Evolutionary conservation across 345 rosid genomes (phyloP), one percentile per base, ranked within the genome.

Genomic region (Crucihimalaya himalaica): DNA sequence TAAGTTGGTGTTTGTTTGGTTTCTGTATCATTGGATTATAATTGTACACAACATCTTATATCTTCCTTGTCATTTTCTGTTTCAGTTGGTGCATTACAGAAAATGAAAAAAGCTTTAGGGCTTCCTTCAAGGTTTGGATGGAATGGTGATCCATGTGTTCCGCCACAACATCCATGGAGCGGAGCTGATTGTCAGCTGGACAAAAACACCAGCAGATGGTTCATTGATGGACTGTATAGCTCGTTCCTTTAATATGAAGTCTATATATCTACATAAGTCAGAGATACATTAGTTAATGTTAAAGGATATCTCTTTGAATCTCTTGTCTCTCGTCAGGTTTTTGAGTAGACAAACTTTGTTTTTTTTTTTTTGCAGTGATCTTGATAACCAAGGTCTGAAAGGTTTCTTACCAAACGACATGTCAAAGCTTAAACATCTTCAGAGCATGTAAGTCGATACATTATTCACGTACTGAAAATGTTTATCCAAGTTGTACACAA

Each of bases 131-230:
- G 97, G 72, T 81, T 96, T 73, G 99, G 98, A 64, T 96, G 99
- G 99, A 96, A 96, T 78, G 99, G 98, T 50, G 99, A 96, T 75
- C 99, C 99, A n/a, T 96, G 99, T 81, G 97, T 96, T 82, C 99
- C 99, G 45, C 87, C 86, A 59, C 93, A 96, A 82, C 99, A 96
- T 85, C 99, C 99, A 43, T 96, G 99, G 99, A 87, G 78, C 63
- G 99, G 99, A 78, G 91, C 84, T 61, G 91, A 90, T 77, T 96
- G 99, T 83, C 91, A 81, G 28, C 78, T 84, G 15, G 86, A 96
- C 81, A 82, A 63, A 64, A 79, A 85, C 71, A 81, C 82, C 81
- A 75, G 80, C 82, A 86, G 81, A 84, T 96, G 97, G 98, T 85
- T 85, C 89, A 90, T 96, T 32, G 99, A 92, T 42, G 99, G 98